These are phyloP conservation scores for Aspergillus amoenus DNA, from an alignment of 2,329 filamentous ascomycete species.

Conservation along the genomic window DNA sequence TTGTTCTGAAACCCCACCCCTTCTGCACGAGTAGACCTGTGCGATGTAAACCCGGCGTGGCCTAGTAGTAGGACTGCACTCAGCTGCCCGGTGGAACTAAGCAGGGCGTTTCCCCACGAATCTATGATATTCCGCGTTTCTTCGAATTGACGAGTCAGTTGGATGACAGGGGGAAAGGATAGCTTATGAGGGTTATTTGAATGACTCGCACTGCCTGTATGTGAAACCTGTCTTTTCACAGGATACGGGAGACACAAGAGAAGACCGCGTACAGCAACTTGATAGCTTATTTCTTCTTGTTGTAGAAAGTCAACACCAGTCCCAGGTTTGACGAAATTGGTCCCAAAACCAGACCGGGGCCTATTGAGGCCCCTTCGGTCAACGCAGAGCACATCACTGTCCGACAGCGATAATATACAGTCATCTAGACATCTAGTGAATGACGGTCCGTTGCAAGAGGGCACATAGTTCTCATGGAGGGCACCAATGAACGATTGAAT, in stretches of 20 bases:
- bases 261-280: constrained; percentile 82
- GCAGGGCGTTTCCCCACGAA: constrained; percentile 38
- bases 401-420: constrained; percentile 84
- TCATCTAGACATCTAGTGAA: constrained; percentile 76
- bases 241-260: constrained; percentile 82
- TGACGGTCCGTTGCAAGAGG: constrained; percentile 69
- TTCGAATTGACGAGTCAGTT: constrained; percentile 79
- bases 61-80: neutral
- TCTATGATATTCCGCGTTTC: constrained; percentile 71
- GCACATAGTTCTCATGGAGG: constrained; percentile 87
- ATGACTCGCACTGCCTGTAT: constrained; percentile 31
- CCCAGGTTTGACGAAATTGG: constrained; percentile 54
- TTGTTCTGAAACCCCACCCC: neutral
- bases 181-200: constrained; percentile 73
- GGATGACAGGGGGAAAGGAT: constrained; percentile 85
- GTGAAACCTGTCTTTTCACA: constrained; percentile 63
- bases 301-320: constrained; percentile 64
- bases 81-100: constrained; percentile 40
- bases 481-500: constrained; percentile 85
- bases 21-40: neutral
- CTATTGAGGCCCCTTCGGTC: constrained; percentile 45
- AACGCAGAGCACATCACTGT: constrained; percentile 80
- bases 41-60: neutral
- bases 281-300: constrained; percentile 92
- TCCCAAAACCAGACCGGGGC: constrained; percentile 54